phyloP scores from a whole-genome alignment of 1,139 yeast genomes.

The Blastobotrys indianensis region DNA sequence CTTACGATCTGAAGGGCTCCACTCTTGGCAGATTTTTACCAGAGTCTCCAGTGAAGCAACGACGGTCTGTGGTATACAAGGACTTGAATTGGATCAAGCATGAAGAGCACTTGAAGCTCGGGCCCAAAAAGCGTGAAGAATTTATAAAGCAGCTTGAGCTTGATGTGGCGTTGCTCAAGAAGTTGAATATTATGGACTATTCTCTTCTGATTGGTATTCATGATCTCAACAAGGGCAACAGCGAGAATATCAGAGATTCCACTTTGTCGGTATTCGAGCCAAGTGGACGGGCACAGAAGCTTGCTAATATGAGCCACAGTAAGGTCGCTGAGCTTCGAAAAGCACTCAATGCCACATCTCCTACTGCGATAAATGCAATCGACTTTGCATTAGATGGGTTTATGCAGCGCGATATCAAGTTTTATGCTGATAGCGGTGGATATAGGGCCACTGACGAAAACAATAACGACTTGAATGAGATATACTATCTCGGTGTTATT shows the following conservation, averaged over 20 bases:
- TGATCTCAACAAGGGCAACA: conserved; percentile 57
- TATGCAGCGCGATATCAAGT: conserved; percentile 38
- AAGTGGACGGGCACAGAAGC: conserved; percentile 13
- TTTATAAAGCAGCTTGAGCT: conserved; percentile 64
- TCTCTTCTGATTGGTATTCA: conserved; percentile 84
- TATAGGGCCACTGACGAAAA: conserved; percentile 64
- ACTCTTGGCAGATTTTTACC: conserved; percentile 63
- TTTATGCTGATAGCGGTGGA: conserved; percentile 85
- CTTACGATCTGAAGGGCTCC: conserved; percentile 92
- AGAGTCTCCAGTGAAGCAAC: conserved; percentile 26
- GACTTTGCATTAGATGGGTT: conserved; percentile 30
- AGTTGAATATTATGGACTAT: conserved; percentile 90
- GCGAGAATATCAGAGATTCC: conserved; percentile 36
- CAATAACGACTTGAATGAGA: conserved; percentile 57
- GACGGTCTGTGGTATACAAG: conserved; percentile 49
- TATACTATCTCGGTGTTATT: conserved; percentile 89
- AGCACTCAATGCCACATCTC: conserved; percentile 35
- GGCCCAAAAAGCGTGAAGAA: conserved; percentile 56
- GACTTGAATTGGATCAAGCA: conserved; percentile 84
- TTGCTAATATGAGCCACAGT: conserved; percentile 22
- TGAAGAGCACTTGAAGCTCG: conserved; percentile 58
- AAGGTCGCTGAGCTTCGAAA: conserved; percentile 34
- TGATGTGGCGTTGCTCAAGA: conserved; percentile 69
- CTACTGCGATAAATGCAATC: conserved; percentile 33
- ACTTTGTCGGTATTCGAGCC: conserved; percentile 37